Conservation (phyloP, 2,329 filamentous ascomycete species). For the Pyricularia sp. region DNA sequence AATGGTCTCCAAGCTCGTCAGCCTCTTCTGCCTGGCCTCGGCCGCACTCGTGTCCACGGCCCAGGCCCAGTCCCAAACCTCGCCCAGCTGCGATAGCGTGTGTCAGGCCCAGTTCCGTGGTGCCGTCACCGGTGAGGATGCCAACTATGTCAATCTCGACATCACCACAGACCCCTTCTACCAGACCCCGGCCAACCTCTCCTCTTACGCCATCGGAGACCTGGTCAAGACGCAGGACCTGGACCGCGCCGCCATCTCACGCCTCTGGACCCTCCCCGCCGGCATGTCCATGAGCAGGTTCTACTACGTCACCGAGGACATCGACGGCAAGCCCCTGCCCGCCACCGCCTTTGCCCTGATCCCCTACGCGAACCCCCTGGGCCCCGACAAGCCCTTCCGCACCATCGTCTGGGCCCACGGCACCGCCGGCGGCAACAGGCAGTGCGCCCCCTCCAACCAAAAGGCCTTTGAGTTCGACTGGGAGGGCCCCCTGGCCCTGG, state of each 20-base stretch:
- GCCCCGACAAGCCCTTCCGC: slow-evolving; percentile 1
- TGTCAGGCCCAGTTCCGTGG: background rate
- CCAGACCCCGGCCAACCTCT: background rate
- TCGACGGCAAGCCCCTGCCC: slow-evolving; percentile 10
- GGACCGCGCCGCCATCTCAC: slow-evolving; percentile 2
- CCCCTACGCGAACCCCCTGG: slow-evolving; percentile 4
- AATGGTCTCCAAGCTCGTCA: no score
- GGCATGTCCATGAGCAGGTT: slow-evolving; percentile 9
- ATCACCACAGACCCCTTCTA: background rate
- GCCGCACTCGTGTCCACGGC: no score
- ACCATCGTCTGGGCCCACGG: slow-evolving; percentile 17
- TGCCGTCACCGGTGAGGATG: background rate
- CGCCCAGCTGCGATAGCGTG: background rate
- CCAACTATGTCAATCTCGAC: background rate
- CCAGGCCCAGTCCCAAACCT: no score
- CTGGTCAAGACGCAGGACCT: slow-evolving; percentile 11
- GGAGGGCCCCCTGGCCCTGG: slow-evolving; percentile 12
- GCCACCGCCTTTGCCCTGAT: slow-evolving; percentile 11
- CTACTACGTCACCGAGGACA: slow-evolving; percentile 12
- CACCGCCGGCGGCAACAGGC: slow-evolving; percentile 12
- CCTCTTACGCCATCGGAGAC: slow-evolving; percentile 7
- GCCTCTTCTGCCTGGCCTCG: no score
- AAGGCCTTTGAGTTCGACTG: slow-evolving; percentile 14
- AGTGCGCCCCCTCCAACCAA: slow-evolving; percentile 16
- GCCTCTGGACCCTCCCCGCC: slow-evolving; percentile 9